A percentile compares a stretch with the other conserved stretches of the same genome.
Conservation (phyloP, 1,284 basidiomycete genomes). For the Mycosarcoma mackinlayi region DNA sequence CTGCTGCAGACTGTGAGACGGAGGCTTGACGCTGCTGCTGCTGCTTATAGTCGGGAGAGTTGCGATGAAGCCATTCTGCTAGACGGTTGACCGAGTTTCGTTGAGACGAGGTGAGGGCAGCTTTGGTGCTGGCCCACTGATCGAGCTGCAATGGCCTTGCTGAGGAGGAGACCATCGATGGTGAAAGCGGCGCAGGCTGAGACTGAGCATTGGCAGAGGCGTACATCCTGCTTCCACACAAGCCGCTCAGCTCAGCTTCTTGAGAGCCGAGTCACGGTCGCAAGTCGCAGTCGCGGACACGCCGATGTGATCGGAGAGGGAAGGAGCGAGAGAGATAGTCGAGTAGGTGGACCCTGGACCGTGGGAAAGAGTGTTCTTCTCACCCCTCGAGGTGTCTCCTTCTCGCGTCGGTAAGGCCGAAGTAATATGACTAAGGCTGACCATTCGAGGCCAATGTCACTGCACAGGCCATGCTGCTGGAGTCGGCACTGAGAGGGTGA, state of each 20-base stretch:
- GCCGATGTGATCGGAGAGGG: slow-evolving; percentile 2
- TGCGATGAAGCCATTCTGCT: slow-evolving; percentile 53
- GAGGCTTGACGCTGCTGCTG: slow-evolving; percentile 1
- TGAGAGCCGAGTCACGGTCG: slow-evolving; percentile 10
- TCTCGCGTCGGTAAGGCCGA: slow-evolving; percentile 3
- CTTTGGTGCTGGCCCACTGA: slow-evolving; percentile 52
- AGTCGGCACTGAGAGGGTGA: neutral
- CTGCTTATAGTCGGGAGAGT: slow-evolving; percentile 37
- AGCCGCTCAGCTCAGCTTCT: neutral
- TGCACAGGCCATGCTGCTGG: slow-evolving; percentile 24
- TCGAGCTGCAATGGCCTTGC: slow-evolving; percentile 51
- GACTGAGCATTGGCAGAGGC: slow-evolving; percentile 16
- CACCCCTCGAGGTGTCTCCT: neutral
- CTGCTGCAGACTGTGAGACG: neutral
- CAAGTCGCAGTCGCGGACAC: neutral
- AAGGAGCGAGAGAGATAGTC: neutral
- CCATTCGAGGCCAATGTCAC: neutral
- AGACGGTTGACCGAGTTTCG: slow-evolving; percentile 52
- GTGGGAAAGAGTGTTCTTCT: slow-evolving; percentile 15
- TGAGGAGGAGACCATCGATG: slow-evolving; percentile 21
- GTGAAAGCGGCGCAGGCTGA: slow-evolving; percentile 5
- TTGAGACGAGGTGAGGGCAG: slow-evolving; percentile 42
- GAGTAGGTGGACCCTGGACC: slow-evolving; percentile 24
- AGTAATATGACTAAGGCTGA: slow-evolving; percentile 24
- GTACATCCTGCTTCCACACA: slow-evolving; percentile 7